Evolutionary conservation across 2,329 filamentous ascomycete genomes (phyloP).

Genomic region (Colletotrichum tabaci): DNA sequence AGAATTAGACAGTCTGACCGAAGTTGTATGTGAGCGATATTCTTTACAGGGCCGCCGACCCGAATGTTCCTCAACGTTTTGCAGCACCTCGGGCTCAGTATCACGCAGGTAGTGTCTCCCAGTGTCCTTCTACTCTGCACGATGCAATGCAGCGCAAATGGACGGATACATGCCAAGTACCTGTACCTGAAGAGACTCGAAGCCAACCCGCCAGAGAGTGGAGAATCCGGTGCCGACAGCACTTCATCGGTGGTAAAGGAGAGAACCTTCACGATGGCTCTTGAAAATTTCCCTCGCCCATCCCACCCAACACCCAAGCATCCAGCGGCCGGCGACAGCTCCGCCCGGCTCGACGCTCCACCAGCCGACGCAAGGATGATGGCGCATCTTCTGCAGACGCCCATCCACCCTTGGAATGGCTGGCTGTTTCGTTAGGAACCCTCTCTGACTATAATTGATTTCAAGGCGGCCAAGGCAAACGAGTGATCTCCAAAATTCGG

Average conservation of each 20-base stretch:
- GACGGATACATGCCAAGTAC: slow-evolving; percentile 7
- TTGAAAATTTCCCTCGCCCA: slow-evolving; percentile 21
- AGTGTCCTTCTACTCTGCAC: neutral
- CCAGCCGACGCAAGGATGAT: slow-evolving; percentile 26
- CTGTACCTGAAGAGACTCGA: slow-evolving; percentile 15
- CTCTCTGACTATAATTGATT: neutral
- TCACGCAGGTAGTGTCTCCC: neutral
- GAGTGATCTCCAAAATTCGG: neutral
- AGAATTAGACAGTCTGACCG: slow-evolving; percentile 12
- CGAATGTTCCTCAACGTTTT: slow-evolving; percentile 12
- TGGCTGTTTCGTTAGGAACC: neutral
- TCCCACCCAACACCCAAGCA: slow-evolving; percentile 1
- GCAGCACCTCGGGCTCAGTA: neutral
- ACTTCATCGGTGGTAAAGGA: slow-evolving; percentile 16
- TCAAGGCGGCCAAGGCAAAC: neutral
- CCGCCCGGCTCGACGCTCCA: neutral
- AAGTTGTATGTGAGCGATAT: slow-evolving; percentile 34
- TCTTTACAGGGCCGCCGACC: slow-evolving; percentile 33
- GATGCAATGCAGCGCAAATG: neutral
- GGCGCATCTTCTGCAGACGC: slow-evolving; percentile 12
- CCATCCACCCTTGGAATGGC: neutral
- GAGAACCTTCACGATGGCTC: slow-evolving; percentile 42
- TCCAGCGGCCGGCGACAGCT: neutral
- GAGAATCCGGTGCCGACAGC: slow-evolving; percentile 29
- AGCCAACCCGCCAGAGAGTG: slow-evolving; percentile 27